Base-by-base conservation (phyloP, 441 rosid species). In the Isatis lusitanica region DNA sequence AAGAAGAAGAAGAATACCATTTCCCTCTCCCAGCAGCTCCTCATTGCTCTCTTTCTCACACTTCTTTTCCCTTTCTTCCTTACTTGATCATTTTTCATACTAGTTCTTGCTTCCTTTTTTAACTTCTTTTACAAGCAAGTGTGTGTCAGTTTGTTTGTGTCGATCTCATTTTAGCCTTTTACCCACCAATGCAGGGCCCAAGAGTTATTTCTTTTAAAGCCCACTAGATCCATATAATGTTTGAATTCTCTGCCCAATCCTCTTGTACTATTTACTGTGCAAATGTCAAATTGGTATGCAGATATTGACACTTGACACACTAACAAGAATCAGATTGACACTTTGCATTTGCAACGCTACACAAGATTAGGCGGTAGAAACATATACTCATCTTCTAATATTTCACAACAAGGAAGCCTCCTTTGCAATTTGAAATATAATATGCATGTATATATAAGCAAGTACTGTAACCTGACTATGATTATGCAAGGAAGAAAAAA, bases 11-110 rank as follows among this genome's bases (percentile, higher is more conserved):
- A 74, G 50, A 81, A 80, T 59, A 80, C 80, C 42, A 79, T 93
- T 71, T 83, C 93, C 18, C 56, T 89, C 50, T 39, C 76, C 66
- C 96, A 82, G 21, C 97, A 93, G 74, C 83, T 82, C 61, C 30
- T 84, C 7, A 9, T 81, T 46, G 88, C 85, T 50, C 30, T 90
- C 35, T 31, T 83, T 77, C 70, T 86, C 73, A 82, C 85, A 63
- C 85, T 88, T 70, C 15, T 85, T 3, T 83, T 78, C 78, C 86
- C 85, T 21, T 71, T 91, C 67, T 68, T 82, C 7, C 70, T 73
- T 74, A 79, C 44, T 78, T 33, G 74, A 86, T 48, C 74, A 81
- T 50, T 47, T 50, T 47, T 63, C 21, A 7, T 35, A 60, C 44
- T 35, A 21, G 24, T 21, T 53, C 53, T 51, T 74, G 50, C 30